phyloP scores from a whole-genome alignment of 1,284 basidiomycete genomes.

The Inonotus obliquus region DNA sequence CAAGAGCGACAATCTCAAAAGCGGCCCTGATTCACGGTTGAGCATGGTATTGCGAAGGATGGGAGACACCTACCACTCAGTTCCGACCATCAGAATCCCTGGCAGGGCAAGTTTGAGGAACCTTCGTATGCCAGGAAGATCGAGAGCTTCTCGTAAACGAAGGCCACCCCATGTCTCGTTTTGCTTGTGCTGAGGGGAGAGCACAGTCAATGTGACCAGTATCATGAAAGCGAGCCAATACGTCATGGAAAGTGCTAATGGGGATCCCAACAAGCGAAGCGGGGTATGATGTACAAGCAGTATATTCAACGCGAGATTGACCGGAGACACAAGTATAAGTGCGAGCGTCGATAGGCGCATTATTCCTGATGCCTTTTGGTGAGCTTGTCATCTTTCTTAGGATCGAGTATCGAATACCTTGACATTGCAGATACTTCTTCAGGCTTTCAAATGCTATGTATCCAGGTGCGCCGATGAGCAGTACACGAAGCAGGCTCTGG shows the following conservation, averaged over 20 bases:
- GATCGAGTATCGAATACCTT: slow-evolving; percentile 42
- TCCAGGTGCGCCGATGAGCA: slow-evolving; percentile 61
- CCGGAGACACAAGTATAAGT: slow-evolving; percentile 52
- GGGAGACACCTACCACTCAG: slow-evolving; percentile 57
- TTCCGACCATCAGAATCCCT: slow-evolving; percentile 73
- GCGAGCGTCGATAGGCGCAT: slow-evolving; percentile 67
- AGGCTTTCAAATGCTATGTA: slow-evolving; percentile 73
- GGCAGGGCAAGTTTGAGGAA: slow-evolving; percentile 66
- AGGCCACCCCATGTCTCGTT: slow-evolving; percentile 67
- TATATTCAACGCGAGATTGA: slow-evolving; percentile 60
- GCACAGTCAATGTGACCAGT: slow-evolving; percentile 42
- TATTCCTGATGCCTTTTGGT: slow-evolving; percentile 46
- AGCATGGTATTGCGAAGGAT: background rate
- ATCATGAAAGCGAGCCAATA: slow-evolving; percentile 65
- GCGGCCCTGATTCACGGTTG: slow-evolving; percentile 50
- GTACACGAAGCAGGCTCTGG: slow-evolving; percentile 56
- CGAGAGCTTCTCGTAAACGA: slow-evolving; percentile 41
- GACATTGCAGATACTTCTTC: slow-evolving; percentile 76
- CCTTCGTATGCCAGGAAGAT: slow-evolving; percentile 41
- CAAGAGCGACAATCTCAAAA: slow-evolving; percentile 74
- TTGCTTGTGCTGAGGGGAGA: slow-evolving; percentile 46
- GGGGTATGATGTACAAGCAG: slow-evolving; percentile 54
- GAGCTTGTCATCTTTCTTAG: background rate
- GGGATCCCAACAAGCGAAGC: slow-evolving; percentile 59
- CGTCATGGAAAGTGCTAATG: slow-evolving; percentile 60